phyloP scores from a whole-genome alignment of 2,329 filamentous ascomycete genomes.

The Diaporthe ampelina region DNA sequence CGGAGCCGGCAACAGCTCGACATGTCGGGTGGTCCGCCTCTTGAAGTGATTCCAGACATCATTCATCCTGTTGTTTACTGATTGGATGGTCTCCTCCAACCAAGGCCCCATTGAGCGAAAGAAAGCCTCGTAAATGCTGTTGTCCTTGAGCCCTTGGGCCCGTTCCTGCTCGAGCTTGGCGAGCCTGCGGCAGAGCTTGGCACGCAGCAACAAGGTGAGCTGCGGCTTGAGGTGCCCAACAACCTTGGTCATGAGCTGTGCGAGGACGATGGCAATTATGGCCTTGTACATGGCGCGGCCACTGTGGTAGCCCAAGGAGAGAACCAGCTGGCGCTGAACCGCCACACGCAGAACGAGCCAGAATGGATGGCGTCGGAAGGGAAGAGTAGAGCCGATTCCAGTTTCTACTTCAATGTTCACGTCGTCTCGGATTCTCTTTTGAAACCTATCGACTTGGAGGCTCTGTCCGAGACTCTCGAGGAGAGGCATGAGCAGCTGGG shows the following conservation, averaged over 20 bases:
- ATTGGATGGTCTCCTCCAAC: constrained; percentile 49
- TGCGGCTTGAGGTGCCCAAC: constrained; percentile 52
- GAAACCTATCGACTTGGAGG: constrained; percentile 53
- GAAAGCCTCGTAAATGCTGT: constrained; percentile 47
- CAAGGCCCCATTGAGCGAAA: constrained; percentile 47
- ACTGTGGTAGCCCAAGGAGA: constrained; percentile 52
- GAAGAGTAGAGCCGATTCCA: constrained; percentile 54
- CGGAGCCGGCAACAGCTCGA: constrained; percentile 55
- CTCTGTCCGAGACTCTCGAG: constrained; percentile 65
- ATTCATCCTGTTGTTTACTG: constrained; percentile 49
- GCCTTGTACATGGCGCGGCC: constrained; percentile 69
- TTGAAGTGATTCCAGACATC: constrained; percentile 58
- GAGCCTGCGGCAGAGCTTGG: constrained; percentile 69
- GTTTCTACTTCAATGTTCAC: constrained; percentile 57
- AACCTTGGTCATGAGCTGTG: constrained; percentile 59
- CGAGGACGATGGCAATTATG: constrained; percentile 64
- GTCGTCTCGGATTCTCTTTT: constrained; percentile 73
- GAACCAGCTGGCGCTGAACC: constrained; percentile 63
- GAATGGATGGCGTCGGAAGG: constrained; percentile 72
- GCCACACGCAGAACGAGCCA: constrained; percentile 74
- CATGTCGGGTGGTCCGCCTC: constrained; percentile 48
- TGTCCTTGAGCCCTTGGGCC: constrained; percentile 31
- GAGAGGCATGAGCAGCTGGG: constrained; percentile 70
- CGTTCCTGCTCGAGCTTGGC: constrained; percentile 66
- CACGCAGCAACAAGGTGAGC: constrained; percentile 55